Conservation (phyloP, 257 asterid genomes). For the Solanum etuberosum region DNA sequence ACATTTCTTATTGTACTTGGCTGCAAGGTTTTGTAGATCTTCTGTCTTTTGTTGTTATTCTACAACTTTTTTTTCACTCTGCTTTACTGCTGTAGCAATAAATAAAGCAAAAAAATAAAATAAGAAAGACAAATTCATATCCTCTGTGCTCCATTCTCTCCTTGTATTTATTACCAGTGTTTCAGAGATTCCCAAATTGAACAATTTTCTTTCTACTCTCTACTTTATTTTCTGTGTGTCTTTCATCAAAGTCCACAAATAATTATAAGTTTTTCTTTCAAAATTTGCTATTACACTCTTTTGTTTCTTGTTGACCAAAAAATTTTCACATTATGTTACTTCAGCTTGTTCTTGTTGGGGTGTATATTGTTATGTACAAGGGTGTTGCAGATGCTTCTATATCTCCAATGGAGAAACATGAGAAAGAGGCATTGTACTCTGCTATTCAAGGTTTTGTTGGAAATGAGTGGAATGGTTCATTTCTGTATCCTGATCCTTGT, state of each 20-base stretch:
- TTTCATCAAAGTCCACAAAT: not conserved
- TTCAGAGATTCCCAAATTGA: not conserved
- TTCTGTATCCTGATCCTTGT: constrained; percentile 32
- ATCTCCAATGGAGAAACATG: constrained; percentile 17
- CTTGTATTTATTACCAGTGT: not conserved
- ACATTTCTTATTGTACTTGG: not conserved
- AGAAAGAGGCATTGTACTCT: constrained; percentile 15
- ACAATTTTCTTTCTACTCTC: not conserved
- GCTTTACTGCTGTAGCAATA: not conserved
- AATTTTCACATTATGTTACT: not conserved
- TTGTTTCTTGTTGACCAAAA: not conserved
- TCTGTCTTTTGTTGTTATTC: not conserved
- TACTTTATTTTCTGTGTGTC: not conserved
- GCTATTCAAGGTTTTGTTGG: constrained; percentile 27
- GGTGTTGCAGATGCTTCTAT: not conserved
- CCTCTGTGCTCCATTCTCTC: not conserved
- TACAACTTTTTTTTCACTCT: not conserved
- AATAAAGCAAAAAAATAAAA: not conserved
- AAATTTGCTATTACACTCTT: not conserved
- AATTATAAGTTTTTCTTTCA: not conserved
- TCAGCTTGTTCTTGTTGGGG: not conserved
- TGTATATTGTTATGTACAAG: not conserved
- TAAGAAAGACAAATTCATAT: too few species aligned
- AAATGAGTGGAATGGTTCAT: constrained; percentile 22
- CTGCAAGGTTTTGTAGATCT: not conserved